Evolutionary conservation across 2,329 filamentous ascomycete genomes (phyloP), one percentile per base, ranked within the genome.

Genomic region (Aspergillus jensenii): DNA sequence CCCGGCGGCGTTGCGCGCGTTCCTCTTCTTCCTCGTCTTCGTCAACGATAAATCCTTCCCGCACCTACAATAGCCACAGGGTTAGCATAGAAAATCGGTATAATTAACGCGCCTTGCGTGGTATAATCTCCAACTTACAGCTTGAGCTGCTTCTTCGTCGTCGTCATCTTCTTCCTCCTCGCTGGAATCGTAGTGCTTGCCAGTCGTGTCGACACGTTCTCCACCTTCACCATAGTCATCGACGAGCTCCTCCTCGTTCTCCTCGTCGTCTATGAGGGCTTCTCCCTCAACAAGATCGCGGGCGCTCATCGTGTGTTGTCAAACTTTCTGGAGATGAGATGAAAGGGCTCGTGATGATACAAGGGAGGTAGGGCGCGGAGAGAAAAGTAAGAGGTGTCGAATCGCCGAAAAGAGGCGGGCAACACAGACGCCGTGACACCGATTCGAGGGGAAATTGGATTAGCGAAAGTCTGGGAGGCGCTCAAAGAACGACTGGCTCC

Each of bases 41-140:
- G 69, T 96, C 91, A 62, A 96, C 91, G 65, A 99, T 97, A 78
- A 98, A 99, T 25, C 93, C 93, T 79, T 96, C 92, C 52, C 90
- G 90, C 64, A 96, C 85, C 92, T 96, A 68, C 11, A 11, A 39
- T 31, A 27, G 45, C 59, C 52, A 56, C 14, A 33, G 55, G 43
- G 58, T 70, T 53, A 65, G 62, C 63, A 58, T 59, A 21, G 6
- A 17, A 12, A 11, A 3, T 15, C 3, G 33, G 3, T n/a, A 11
- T 19, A 7, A 21, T 4, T 23, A 46, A 56, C n/a, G 51, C 33
- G 46, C 21, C 21, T 39, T 37, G 21, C 11, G 33, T 27, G 12
- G 15, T 12, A 9, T 17, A 11, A 33, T 9, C 17, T 27, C 27
- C 35, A 31, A 68, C 81, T 67, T 78, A 95, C 90, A 74, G 87